phyloP scores from a whole-genome alignment of 306 rosid species.

The Trifolium dubium region DNA sequence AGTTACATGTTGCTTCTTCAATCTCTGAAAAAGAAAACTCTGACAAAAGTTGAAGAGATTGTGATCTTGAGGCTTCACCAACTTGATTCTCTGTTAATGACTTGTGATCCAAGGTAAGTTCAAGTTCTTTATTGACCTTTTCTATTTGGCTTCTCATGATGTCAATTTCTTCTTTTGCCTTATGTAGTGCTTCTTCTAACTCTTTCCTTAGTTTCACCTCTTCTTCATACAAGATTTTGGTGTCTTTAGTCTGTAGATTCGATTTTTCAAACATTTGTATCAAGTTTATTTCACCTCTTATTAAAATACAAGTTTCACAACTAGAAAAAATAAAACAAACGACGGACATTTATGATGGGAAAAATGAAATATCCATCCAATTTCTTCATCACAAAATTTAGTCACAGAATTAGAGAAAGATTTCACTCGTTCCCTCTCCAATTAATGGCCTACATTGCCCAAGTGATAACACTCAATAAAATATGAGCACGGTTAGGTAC shows the following conservation, averaged over 20 bases:
- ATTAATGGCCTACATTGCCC: not conserved
- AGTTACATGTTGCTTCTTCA: conserved; percentile 67
- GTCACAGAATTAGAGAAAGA: too few species aligned
- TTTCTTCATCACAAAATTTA: not conserved
- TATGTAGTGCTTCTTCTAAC: conserved; percentile 60
- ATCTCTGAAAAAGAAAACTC: conserved; percentile 71
- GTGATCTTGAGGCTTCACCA: conserved; percentile 51
- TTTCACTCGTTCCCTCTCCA: too few species aligned
- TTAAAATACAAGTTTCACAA: too few species aligned
- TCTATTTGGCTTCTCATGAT: conserved; percentile 52
- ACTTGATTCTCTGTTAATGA: not conserved
- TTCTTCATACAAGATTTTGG: conserved; percentile 52
- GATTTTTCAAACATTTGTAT: conserved; percentile 8
- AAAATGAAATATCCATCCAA: not conserved
- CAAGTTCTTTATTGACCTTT: conserved; percentile 59
- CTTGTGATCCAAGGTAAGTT: conserved; percentile 54
- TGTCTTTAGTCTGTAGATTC: conserved; percentile 59
- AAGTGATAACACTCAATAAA: not conserved
- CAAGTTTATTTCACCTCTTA: not conserved
- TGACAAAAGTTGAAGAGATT: conserved; percentile 55
- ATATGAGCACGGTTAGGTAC: conserved; percentile 50
- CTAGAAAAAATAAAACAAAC: too few species aligned
- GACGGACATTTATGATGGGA: not conserved
- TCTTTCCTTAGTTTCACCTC: conserved; percentile 70
- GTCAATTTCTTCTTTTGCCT: conserved; percentile 55